Percentiles rank a stretch among this genome's conserved stretches.
Evolutionary conservation across 1,284 basidiomycete genomes (phyloP).

Genomic region (Microbotryomycetes sp.): DNA sequence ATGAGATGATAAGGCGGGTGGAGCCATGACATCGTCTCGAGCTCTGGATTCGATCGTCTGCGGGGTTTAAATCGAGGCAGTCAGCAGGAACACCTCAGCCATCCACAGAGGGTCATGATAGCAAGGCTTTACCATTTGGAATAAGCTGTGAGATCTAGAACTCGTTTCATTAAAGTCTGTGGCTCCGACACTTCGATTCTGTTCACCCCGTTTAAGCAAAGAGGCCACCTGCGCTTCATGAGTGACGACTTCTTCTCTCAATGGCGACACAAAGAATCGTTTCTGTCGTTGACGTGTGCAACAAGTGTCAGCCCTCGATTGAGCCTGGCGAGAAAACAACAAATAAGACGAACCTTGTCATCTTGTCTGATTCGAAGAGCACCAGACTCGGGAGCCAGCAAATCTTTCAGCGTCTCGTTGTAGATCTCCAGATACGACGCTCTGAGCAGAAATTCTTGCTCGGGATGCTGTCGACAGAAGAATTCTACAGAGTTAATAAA

Average conservation of each 20-base stretch:
- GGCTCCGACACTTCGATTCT: constrained; percentile 79
- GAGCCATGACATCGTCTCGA: constrained; percentile 31
- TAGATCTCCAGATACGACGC: constrained; percentile 96
- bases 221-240: constrained; percentile 76
- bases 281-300: constrained; percentile 36
- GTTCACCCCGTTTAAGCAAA: constrained; percentile 76
- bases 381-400: constrained; percentile 59
- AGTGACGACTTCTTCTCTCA: constrained; percentile 86
- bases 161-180: constrained; percentile 97
- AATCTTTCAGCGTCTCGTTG: constrained; percentile 85
- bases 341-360: constrained; percentile 14
- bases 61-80: constrained; percentile 34
- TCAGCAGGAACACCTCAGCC: not conserved
- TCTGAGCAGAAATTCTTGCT: constrained; percentile 85
- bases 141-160: constrained; percentile 86
- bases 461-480: constrained; percentile 42
- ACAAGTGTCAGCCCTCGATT: constrained; percentile 25
- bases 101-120: not conserved
- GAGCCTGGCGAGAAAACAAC: not conserved
- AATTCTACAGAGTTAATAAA: constrained; percentile 1
- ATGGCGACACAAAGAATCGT: constrained; percentile 53
- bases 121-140: constrained; percentile 60
- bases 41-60: constrained; percentile 43
- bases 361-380: constrained; percentile 35
- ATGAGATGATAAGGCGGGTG: not conserved